Conservation (phyloP, 2,329 filamentous ascomycete genomes). For the Botryotinia calthae region DNA sequence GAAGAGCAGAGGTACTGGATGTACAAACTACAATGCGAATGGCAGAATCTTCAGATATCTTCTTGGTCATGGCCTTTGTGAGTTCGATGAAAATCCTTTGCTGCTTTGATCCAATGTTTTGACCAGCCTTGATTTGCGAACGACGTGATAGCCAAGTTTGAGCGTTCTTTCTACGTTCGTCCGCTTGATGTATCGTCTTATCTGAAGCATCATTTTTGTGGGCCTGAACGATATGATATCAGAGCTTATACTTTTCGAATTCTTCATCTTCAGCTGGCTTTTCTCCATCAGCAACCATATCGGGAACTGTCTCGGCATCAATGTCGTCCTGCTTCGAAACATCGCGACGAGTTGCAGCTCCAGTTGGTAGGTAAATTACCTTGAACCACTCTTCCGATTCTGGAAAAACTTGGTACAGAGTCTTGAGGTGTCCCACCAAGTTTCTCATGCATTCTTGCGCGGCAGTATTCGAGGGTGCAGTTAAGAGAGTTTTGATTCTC, state of each 20-base stretch:
- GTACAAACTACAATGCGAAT: constrained; percentile 22
- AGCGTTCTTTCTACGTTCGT: not conserved
- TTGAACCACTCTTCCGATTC: not conserved
- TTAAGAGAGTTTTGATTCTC: not conserved
- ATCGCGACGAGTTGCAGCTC: not conserved
- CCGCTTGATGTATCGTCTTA: not conserved
- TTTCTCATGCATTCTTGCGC: not conserved
- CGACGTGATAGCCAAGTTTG: constrained; percentile 9
- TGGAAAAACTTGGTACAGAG: not conserved
- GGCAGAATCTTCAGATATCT: constrained; percentile 1
- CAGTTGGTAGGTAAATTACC: constrained; percentile 13
- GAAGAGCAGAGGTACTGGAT: constrained; percentile 12
- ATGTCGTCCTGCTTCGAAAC: not conserved
- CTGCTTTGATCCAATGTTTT: not conserved
- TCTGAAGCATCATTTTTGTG: not conserved
- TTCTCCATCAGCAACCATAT: not conserved
- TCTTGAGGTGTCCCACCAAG: not conserved
- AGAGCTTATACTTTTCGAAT: not conserved
- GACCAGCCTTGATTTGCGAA: not conserved
- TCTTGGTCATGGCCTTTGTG: not conserved
- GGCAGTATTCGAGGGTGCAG: constrained; percentile 21
- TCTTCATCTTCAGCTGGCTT: not conserved
- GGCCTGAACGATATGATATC: not conserved
- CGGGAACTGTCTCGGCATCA: not conserved
- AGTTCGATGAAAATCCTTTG: constrained; percentile 1